phyloP scores from a whole-genome alignment of 306 rosid species.

The Trichosanthes cucumerina region DNA sequence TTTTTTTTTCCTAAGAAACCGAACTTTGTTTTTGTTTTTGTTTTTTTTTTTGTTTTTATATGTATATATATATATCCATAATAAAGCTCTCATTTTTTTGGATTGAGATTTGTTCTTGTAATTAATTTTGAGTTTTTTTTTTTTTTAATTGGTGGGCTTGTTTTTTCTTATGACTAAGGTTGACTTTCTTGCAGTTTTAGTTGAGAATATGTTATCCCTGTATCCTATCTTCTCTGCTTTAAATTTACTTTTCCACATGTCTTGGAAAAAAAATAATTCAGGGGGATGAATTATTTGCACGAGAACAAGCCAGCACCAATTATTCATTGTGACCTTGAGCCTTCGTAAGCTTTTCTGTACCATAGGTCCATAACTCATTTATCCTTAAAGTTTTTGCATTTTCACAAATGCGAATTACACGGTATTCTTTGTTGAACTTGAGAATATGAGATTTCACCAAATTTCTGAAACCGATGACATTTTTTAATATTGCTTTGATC shows the following conservation, averaged over 20 bases:
- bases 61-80: too few species aligned
- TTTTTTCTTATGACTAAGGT: too few species aligned
- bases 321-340: conserved; percentile 94
- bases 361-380: not conserved
- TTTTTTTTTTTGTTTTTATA: too few species aligned
- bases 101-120: too few species aligned
- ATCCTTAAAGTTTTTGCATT: not conserved
- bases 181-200: not conserved
- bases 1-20: too few species aligned
- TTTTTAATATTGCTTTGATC: conserved; percentile 36
- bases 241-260: not conserved
- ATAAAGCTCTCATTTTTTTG: too few species aligned
- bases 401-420: not conserved
- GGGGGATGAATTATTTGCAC: conserved; percentile 94
- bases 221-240: not conserved
- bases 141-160: too few species aligned
- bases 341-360: conserved; percentile 57
- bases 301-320: conserved; percentile 90
- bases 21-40: too few species aligned
- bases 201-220: not conserved
- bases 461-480: conserved; percentile 7
- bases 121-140: too few species aligned
- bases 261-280: conserved; percentile 16
- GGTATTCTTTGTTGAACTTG: not conserved
- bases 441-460: not conserved